Percentiles rank a stretch among this genome's conserved stretches.
These are phyloP conservation scores for Recurvomyces mirabilis DNA, from an alignment of 495 filamentous ascomycete genomes.

Conservation along the genomic window DNA sequence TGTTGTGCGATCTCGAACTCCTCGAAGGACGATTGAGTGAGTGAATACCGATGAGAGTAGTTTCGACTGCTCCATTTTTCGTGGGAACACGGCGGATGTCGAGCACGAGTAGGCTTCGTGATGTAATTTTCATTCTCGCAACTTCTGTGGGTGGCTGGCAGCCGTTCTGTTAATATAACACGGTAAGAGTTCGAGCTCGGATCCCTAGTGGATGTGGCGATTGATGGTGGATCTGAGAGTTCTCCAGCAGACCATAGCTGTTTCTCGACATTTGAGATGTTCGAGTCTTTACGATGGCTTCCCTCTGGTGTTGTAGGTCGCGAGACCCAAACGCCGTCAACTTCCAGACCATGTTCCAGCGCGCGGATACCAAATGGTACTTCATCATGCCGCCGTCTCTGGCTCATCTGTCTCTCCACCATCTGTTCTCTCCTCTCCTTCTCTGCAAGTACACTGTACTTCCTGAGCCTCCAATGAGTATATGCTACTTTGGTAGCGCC, in stretches of 20 bases:
- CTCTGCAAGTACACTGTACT: constrained; percentile 51
- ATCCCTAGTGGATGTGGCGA: no score
- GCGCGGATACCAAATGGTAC: constrained; percentile 85
- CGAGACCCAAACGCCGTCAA: constrained; percentile 86
- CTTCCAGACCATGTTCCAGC: constrained; percentile 71
- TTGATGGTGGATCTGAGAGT: no score
- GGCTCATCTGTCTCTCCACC: constrained; percentile 25
- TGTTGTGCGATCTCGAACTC: constrained; percentile 11
- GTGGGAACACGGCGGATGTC: constrained; percentile 15
- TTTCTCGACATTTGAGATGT: constrained; percentile 15
- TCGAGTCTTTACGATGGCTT: constrained; percentile 26
- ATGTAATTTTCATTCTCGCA: constrained; percentile 20
- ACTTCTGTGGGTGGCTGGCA: constrained; percentile 8
- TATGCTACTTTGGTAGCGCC: constrained; percentile 47
- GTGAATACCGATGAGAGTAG: constrained; percentile 18
- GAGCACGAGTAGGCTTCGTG: constrained; percentile 1
- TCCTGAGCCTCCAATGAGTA: constrained; percentile 52
- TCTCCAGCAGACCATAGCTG: constrained; percentile 1
- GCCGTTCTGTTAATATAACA: not conserved
- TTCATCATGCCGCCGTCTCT: constrained; percentile 35
- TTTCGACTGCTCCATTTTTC: constrained; percentile 15
- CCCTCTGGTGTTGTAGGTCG: constrained; percentile 45
- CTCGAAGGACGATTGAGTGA: constrained; percentile 22
- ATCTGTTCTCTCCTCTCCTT: constrained; percentile 46
- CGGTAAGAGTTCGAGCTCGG: no score